Percentiles rank a stretch among this genome's conserved stretches.
Conservation (phyloP, 2,329 filamentous ascomycete species). For the Sporothrix protearum region DNA sequence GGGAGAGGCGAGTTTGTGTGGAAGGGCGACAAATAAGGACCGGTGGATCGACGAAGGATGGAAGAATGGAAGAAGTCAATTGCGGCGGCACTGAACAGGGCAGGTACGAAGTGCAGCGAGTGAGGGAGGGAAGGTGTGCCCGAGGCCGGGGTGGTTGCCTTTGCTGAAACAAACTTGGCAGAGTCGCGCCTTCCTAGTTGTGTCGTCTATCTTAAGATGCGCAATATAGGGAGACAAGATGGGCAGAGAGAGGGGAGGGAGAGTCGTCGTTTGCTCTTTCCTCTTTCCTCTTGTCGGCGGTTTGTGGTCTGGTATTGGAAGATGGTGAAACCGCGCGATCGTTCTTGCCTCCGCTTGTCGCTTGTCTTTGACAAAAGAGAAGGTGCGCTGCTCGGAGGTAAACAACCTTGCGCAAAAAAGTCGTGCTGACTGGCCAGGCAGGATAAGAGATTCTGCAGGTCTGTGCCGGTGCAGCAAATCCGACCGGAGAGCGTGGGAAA, state of each 20-base stretch:
- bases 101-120: neutral
- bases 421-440: neutral
- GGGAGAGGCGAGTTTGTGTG: neutral
- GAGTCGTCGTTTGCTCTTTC: neutral
- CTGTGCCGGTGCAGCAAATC: constrained; percentile 1
- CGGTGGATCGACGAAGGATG: constrained; percentile 8
- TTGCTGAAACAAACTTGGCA: constrained; percentile 18
- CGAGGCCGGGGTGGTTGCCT: constrained; percentile 8
- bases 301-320: neutral
- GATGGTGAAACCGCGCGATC: neutral
- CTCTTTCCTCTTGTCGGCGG: constrained; percentile 5
- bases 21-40: neutral
- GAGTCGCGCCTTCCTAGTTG: neutral
- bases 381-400: neutral
- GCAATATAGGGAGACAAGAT: constrained; percentile 15
- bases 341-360: constrained; percentile 6
- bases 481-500: neutral
- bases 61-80: constrained; percentile 18
- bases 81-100: neutral
- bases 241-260: neutral
- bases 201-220: constrained; percentile 17
- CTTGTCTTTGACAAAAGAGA: neutral
- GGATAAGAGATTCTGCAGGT: neutral
- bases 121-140: neutral
- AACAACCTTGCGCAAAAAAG: constrained; percentile 8